A percentile compares a stretch with the other conserved stretches of the same genome.
Evolutionary conservation across 352 stramenopile species (phyloP).

Genomic region (Globisporangium recalcitrans): DNA sequence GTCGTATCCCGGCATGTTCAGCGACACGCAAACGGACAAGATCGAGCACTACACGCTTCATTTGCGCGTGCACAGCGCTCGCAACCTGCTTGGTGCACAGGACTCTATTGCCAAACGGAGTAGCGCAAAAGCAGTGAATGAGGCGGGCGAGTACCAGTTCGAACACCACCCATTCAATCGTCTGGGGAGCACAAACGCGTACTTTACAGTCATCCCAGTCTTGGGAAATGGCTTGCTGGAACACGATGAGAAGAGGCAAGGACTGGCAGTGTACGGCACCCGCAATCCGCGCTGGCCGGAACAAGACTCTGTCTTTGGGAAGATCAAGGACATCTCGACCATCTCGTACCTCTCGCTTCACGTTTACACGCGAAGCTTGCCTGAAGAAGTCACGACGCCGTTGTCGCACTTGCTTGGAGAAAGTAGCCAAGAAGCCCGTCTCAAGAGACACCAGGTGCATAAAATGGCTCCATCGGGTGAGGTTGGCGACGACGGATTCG

Average conservation of each 20-base stretch:
- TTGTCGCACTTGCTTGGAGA: slow-evolving; percentile 32
- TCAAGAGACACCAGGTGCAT: slow-evolving; percentile 45
- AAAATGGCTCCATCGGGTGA: slow-evolving; percentile 52
- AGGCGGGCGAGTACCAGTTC: slow-evolving; percentile 1
- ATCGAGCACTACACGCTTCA: slow-evolving; percentile 37
- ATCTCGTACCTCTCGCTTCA: slow-evolving; percentile 68
- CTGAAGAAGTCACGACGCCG: slow-evolving; percentile 24
- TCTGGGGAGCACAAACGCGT: slow-evolving; percentile 35
- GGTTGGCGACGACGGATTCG: slow-evolving; percentile 39
- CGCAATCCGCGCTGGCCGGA: slow-evolving; percentile 54
- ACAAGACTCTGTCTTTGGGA: slow-evolving; percentile 62
- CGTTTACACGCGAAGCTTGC: slow-evolving; percentile 55
- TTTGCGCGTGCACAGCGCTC: slow-evolving; percentile 37
- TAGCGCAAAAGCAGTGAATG: not conserved
- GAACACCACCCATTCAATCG: slow-evolving; percentile 15
- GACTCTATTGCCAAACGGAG: not conserved
- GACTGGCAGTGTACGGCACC: slow-evolving; percentile 62
- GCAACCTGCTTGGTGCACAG: slow-evolving; percentile 29
- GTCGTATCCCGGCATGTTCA: slow-evolving; percentile 68
- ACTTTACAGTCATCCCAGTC: slow-evolving; percentile 67
- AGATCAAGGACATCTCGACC: slow-evolving; percentile 35
- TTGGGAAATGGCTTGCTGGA: slow-evolving; percentile 34
- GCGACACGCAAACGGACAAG: slow-evolving; percentile 23
- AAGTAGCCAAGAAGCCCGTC: slow-evolving; percentile 18
- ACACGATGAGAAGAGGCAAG: slow-evolving; percentile 44